Evolutionary conservation across 140 eudicot species (phyloP).

Genomic region (Erigeron philadelphicus): DNA sequence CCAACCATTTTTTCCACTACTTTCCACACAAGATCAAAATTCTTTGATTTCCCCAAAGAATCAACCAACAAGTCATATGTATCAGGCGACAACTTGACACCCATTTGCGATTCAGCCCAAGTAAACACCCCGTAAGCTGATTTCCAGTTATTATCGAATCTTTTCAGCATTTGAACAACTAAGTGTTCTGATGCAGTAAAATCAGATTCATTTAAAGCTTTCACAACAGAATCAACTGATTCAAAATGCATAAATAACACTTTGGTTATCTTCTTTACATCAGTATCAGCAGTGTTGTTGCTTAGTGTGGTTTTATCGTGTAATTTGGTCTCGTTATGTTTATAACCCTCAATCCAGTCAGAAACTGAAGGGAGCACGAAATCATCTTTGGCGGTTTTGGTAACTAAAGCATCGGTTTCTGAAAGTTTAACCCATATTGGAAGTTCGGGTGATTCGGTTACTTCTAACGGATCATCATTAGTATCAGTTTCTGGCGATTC

Average conservation of each 20-base stretch:
- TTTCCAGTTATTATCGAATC: constrained; percentile 66
- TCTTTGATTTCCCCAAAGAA: constrained; percentile 58
- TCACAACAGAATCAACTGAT: constrained; percentile 46
- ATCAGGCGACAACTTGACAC: constrained; percentile 33
- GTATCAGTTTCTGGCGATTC: constrained; percentile 18
- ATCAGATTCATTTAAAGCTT: constrained; percentile 36
- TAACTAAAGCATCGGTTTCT: constrained; percentile 7
- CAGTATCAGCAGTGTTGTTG: constrained; percentile 32
- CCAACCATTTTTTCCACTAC: constrained; percentile 56
- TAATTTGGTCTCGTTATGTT: constrained; percentile 22
- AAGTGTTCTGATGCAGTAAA: constrained; percentile 46
- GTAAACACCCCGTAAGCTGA: constrained; percentile 54
- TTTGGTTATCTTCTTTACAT: constrained; percentile 50
- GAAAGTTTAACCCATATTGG: constrained; percentile 33
- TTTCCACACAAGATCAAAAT: constrained; percentile 66
- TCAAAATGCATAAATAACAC: constrained; percentile 39
- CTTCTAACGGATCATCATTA: constrained; percentile 8
- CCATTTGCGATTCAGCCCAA: constrained; percentile 55
- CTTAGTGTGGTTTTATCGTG: constrained; percentile 6
- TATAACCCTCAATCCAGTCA: constrained; percentile 54
- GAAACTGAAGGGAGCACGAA: constrained; percentile 64
- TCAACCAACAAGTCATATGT: constrained; percentile 66
- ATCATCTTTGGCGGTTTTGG: constrained; percentile 41
- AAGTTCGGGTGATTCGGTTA: constrained; percentile 31
- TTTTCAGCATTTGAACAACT: constrained; percentile 49